Conservation (phyloP, 305 asterid genomes). For the Stenogyne calaminthoides region DNA sequence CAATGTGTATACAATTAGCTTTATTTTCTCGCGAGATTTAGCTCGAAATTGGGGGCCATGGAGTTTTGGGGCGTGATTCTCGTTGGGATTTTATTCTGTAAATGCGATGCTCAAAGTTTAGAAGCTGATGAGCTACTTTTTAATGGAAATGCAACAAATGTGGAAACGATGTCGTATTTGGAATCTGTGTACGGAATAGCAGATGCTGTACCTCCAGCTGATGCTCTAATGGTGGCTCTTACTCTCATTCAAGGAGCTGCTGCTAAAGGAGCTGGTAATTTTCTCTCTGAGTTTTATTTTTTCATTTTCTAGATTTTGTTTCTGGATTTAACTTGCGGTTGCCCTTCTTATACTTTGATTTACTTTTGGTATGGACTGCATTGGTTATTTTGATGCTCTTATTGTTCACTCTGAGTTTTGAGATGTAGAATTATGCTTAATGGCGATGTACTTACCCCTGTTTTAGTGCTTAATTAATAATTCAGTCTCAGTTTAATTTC, state of each 20-base stretch:
- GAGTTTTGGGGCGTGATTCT: conserved; percentile 44
- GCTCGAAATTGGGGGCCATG: conserved; percentile 27
- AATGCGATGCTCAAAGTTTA: conserved; percentile 41
- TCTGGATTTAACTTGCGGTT: background rate
- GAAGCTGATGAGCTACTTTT: conserved; percentile 47
- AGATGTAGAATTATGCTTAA: background rate
- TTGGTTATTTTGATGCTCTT: background rate
- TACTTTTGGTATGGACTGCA: background rate
- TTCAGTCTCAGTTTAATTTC: background rate
- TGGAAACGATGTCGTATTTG: conserved; percentile 42
- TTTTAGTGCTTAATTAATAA: background rate
- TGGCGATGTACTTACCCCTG: background rate
- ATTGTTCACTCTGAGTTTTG: background rate
- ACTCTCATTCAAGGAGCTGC: conserved; percentile 56
- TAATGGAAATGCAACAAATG: conserved; percentile 42
- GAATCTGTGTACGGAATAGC: conserved; percentile 44
- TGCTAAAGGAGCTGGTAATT: conserved; percentile 63
- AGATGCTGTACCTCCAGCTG: conserved; percentile 32
- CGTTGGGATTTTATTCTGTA: conserved; percentile 34
- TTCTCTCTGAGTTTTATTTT: background rate
- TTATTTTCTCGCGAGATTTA: conserved; percentile 28
- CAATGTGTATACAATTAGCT: background rate
- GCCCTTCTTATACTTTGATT: background rate
- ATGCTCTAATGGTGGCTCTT: conserved; percentile 49
- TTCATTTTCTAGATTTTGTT: background rate